A percentile compares a stretch with the other conserved stretches of the same genome.
These are phyloP conservation scores for Aspergillus ostianus DNA, from an alignment of 495 filamentous ascomycete genomes.

Conservation along the genomic window DNA sequence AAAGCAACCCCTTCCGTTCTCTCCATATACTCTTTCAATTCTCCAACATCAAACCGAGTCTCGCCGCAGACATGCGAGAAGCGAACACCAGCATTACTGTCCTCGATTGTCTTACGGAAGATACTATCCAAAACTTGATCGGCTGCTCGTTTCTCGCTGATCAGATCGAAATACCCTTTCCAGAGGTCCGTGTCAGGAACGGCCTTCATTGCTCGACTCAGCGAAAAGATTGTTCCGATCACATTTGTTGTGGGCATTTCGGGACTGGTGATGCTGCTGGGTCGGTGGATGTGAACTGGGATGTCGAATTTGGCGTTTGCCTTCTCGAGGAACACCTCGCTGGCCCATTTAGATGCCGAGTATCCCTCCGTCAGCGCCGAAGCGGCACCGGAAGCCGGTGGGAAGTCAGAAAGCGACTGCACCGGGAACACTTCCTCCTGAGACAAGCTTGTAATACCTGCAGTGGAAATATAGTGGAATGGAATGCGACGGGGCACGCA, in stretches of 20 bases:
- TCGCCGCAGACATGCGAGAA: constrained; percentile 1
- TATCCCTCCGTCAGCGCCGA: constrained; percentile 40
- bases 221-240: background rate
- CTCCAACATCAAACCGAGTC: background rate
- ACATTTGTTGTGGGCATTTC: background rate
- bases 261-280: constrained; percentile 25
- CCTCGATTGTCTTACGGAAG: background rate
- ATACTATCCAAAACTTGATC: background rate
- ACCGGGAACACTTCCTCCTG: background rate
- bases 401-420: background rate
- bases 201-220: background rate
- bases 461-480: constrained; percentile 51
- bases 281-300: constrained; percentile 43
- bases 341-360: constrained; percentile 51
- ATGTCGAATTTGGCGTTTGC: constrained; percentile 20
- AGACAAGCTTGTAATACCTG: constrained; percentile 26
- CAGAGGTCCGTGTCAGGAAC: background rate
- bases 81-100: background rate
- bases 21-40: background rate
- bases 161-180: background rate
- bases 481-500: constrained; percentile 34
- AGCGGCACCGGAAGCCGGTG: constrained; percentile 10
- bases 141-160: background rate
- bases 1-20: background rate
- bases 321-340: constrained; percentile 48